These are phyloP conservation scores for Candida jianshihensis DNA, from an alignment of 805 yeast genomes.

Conservation along the genomic window DNA sequence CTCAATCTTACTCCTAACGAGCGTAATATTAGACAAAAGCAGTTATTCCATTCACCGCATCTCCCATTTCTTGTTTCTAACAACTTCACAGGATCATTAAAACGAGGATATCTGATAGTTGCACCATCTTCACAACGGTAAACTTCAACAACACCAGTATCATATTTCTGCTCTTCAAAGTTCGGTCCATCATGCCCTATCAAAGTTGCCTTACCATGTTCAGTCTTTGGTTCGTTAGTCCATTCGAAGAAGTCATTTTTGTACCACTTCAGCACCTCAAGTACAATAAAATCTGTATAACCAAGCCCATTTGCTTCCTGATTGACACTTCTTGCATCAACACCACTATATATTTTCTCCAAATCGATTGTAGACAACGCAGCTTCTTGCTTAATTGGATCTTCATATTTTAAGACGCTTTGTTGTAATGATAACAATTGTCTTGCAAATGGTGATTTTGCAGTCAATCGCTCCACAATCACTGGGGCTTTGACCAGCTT, in stretches of 20 bases:
- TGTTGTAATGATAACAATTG: background rate
- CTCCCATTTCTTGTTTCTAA: conserved; percentile 64
- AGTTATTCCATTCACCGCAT: conserved; percentile 95
- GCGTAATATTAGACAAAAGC: conserved; percentile 63
- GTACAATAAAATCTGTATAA: conserved; percentile 51
- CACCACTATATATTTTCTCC: conserved; percentile 49
- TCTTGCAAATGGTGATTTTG: background rate
- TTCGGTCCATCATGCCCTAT: conserved; percentile 38
- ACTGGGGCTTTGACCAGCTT: background rate
- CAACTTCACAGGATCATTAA: conserved; percentile 58
- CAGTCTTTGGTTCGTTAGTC: conserved; percentile 68
- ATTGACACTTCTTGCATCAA: conserved; percentile 41
- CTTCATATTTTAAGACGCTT: conserved; percentile 10
- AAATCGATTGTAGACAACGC: conserved; percentile 63
- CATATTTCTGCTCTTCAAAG: conserved; percentile 35
- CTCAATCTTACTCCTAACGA: conserved; percentile 62
- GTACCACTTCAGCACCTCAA: conserved; percentile 59
- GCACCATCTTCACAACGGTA: conserved; percentile 55
- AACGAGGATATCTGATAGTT: conserved; percentile 62
- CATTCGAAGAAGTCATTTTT: conserved; percentile 76
- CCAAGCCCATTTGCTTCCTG: conserved; percentile 27
- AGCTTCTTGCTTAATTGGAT: conserved; percentile 12
- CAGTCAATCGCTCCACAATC: no score
- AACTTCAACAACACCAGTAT: conserved; percentile 56
- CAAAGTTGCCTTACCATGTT: conserved; percentile 27